Percentiles rank a stretch among this genome's conserved stretches.
These are phyloP conservation scores for Aspergillus bertholletiae DNA, from an alignment of 495 filamentous ascomycete genomes.

Conservation along the genomic window DNA sequence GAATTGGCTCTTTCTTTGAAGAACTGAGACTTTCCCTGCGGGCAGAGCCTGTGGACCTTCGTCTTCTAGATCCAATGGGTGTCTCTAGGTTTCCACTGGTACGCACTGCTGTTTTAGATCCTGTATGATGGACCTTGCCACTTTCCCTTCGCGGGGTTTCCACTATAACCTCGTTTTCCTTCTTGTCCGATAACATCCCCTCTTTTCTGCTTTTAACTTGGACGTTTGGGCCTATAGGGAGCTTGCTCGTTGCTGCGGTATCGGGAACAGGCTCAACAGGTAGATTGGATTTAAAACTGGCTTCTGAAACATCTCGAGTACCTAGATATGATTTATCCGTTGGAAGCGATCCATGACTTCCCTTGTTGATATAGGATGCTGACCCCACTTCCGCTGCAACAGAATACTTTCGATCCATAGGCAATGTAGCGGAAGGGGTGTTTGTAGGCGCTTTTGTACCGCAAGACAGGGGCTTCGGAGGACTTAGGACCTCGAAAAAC, in stretches of 20 bases:
- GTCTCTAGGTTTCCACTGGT: conserved; percentile 21
- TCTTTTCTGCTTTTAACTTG: conserved; percentile 45
- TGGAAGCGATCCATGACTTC: conserved; percentile 17
- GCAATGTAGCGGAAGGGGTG: conserved; percentile 30
- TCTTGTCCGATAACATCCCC: conserved; percentile 16
- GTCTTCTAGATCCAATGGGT: conserved; percentile 15
- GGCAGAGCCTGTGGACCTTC: conserved; percentile 13
- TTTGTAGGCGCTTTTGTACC: conserved; percentile 40
- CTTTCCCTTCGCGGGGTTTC: conserved; percentile 13
- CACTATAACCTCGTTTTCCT: conserved; percentile 19
- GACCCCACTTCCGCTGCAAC: conserved; percentile 32
- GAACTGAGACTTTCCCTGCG: conserved; percentile 13
- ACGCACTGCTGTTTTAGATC: conserved; percentile 15
- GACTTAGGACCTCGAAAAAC: conserved; percentile 40
- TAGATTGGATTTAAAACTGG: conserved; percentile 24
- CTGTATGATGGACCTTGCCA: conserved; percentile 13
- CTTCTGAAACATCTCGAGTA: conserved; percentile 31
- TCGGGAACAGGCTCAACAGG: conserved; percentile 12
- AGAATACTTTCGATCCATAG: conserved; percentile 24
- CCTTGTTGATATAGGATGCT: conserved; percentile 24
- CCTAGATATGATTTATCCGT: conserved; percentile 24
- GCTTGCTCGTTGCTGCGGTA: conserved; percentile 13
- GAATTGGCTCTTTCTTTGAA: conserved; percentile 12
- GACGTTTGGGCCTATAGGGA: conserved; percentile 31
- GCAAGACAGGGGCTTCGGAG: conserved; percentile 31